Base-by-base conservation (phyloP, 495 filamentous ascomycete species). In the Haplographium delicatum region DNA sequence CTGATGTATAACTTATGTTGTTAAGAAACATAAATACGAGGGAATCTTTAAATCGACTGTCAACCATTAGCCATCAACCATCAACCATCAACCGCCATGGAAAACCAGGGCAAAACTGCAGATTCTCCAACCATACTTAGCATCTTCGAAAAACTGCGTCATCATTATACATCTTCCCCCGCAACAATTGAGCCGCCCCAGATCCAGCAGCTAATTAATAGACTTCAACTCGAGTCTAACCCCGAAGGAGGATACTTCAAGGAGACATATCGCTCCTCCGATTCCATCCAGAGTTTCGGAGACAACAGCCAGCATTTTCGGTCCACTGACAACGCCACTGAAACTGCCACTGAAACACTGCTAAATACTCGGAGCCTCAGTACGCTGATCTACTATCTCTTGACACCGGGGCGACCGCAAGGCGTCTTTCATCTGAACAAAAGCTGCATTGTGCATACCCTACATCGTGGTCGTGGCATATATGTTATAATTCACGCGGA, bases 181-280 rank as follows among this genome's bases (percentile, higher is more conserved):
- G 13, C 34, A 10, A 41, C 49, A n/a, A 44, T 61, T 27, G 72
- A 79, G 52, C 38, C 69, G 8, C 56, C 67, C 7, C 6, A 44
- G 8, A 62, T 71, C 30, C 51, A 67, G 43, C 38, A 61, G 31
- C 55, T 77, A 10, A 76, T 84, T 61, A 26, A 47, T 11, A 54
- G 59, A 20, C 68, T 84, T 19, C 15, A 61, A 20, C 65, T 82
- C 4, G 53, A 61, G 23, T 65, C 70, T 9, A 82, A 86, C 62
- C 66, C 76, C 47, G 81, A 83, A 68, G 82, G 82, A 25, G 84
- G 82, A 37, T 88, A 79, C 65, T 86, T 78, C 59, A 62, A 58
- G 41, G 79, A 83, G 62, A 85, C 79, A 5, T 78, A 88, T 65
- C 74, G 76, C 22, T 68, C 78, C 57, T 51, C 68, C 0, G 62